Percentiles rank a stretch among this genome's conserved stretches.
phyloP scores from a whole-genome alignment of 176 grass and related monocot genomes.

The Coix lacrymajobi region DNA sequence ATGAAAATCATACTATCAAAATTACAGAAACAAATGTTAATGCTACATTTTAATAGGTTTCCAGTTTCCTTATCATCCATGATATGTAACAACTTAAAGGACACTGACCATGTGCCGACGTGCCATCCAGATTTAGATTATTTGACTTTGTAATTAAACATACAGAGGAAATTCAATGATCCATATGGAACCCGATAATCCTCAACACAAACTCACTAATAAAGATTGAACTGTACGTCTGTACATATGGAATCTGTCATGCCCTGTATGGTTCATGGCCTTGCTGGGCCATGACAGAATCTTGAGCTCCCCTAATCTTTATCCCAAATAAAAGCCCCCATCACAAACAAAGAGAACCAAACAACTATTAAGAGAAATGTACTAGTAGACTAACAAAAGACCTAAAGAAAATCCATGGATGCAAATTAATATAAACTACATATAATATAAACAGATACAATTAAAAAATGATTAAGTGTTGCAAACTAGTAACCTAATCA shows the following conservation, averaged over 20 bases:
- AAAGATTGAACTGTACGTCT: neutral
- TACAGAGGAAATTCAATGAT: neutral
- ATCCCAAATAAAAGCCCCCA: neutral
- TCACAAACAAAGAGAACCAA: neutral
- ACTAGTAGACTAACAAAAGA: neutral
- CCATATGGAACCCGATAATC: neutral
- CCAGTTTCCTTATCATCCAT: neutral
- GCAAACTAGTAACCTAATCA: slow-evolving; percentile 8
- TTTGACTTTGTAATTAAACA: neutral
- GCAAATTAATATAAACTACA: neutral
- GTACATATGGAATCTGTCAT: neutral
- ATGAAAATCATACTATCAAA: neutral
- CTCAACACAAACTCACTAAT: neutral
- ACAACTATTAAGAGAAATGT: neutral
- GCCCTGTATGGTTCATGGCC: neutral
- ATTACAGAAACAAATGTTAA: neutral
- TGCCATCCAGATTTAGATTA: neutral
- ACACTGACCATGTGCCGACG: neutral
- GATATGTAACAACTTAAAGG: neutral
- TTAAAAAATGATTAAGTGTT: neutral
- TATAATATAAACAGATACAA: neutral
- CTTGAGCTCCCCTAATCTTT: neutral
- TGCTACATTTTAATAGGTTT: neutral
- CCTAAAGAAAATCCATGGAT: neutral
- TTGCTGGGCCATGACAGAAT: neutral